These are phyloP conservation scores for Diplodia intermedia DNA, from an alignment of 2,329 filamentous ascomycete species.

Conservation along the genomic window DNA sequence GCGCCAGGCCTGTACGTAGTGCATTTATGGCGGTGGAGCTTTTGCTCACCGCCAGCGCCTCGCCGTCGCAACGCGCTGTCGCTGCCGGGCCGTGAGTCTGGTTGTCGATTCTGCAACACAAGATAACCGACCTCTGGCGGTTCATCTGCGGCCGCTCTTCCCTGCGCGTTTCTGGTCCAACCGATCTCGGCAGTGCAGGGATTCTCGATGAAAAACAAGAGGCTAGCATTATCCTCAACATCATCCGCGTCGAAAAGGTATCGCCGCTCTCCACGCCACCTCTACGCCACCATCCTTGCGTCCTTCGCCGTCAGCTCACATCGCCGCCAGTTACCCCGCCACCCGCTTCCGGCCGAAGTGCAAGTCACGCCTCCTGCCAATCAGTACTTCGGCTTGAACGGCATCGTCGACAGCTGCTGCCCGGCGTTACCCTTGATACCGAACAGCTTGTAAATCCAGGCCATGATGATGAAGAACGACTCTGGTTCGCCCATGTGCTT, in stretches of 20 bases:
- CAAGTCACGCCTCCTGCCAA: neutral
- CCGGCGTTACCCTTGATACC: constrained; percentile 52
- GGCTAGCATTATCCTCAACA: constrained; percentile 13
- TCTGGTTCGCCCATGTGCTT: constrained; percentile 62
- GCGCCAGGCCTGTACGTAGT: constrained; percentile 3
- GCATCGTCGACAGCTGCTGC: constrained; percentile 56
- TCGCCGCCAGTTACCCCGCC: constrained; percentile 10
- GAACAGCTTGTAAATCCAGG: constrained; percentile 59
- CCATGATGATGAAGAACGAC: constrained; percentile 56
- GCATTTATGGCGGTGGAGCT: constrained; percentile 3
- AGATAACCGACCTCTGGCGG: constrained; percentile 11
- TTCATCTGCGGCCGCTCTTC: neutral
- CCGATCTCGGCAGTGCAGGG: constrained; percentile 6
- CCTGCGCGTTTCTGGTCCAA: constrained; percentile 9
- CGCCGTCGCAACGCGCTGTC: constrained; percentile 3
- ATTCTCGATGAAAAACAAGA: constrained; percentile 5
- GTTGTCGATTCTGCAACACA: constrained; percentile 16
- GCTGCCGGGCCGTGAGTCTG: neutral
- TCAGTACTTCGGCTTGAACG: constrained; percentile 55
- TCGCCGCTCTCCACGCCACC: constrained; percentile 11
- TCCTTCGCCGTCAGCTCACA: constrained; percentile 14
- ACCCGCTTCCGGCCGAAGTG: constrained; percentile 4
- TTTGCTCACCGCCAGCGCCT: constrained; percentile 19
- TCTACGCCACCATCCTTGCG: constrained; percentile 19
- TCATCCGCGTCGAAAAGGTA: neutral